Conservation (phyloP, 805 yeast genomes). For the Myxozyma sirexii region DNA sequence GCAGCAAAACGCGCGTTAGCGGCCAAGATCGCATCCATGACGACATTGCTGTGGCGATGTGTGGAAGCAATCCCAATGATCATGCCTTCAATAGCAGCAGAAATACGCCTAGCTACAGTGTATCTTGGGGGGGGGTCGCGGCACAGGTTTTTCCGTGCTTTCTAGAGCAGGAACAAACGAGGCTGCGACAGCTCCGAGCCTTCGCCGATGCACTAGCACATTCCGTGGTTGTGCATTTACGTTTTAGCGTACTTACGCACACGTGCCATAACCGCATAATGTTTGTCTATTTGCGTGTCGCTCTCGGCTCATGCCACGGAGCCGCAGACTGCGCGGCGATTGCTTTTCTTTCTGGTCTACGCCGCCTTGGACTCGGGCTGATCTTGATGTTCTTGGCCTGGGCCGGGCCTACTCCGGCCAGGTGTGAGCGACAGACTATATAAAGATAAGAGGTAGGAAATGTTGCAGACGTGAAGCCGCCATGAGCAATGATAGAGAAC, state of each 20-base stretch:
- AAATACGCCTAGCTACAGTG: no score
- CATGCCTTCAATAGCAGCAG: no score
- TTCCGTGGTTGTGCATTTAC: not conserved
- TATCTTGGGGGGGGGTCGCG: no score
- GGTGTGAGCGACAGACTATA: no score
- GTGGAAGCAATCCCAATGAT: no score
- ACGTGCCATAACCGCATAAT: not conserved
- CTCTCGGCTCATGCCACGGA: slow-evolving; percentile 4
- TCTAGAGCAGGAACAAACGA: not conserved
- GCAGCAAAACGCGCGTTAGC: no score
- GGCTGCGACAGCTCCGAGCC: slow-evolving; percentile 6
- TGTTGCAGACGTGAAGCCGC: no score
- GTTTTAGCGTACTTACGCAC: not conserved
- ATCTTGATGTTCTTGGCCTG: not conserved
- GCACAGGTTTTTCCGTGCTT: no score
- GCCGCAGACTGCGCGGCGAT: slow-evolving; percentile 10
- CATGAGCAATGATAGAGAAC: no score
- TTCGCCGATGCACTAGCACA: slow-evolving; percentile 1
- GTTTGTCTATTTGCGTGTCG: not conserved
- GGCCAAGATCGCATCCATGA: no score
- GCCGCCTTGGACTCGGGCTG: not conserved
- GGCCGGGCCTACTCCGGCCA: slow-evolving; percentile 9
- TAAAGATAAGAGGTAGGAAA: no score
- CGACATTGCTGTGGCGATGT: no score
- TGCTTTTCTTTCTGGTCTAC: not conserved